Evolutionary conservation across 75 land plant genomes (phyloP).

Genomic region (Pinus albicaulis): DNA sequence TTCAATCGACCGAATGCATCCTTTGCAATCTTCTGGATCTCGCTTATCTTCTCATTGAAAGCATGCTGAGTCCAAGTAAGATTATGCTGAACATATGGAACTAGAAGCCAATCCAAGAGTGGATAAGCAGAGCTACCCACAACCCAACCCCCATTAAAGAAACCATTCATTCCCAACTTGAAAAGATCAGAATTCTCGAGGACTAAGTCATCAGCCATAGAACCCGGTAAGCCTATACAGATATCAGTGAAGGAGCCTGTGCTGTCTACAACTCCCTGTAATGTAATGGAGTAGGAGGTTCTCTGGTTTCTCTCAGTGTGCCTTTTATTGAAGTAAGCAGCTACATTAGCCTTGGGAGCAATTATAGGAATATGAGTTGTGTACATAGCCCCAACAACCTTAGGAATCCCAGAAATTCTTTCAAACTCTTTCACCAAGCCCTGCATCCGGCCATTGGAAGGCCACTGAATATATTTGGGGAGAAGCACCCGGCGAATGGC

Average conservation of each 20-base stretch:
- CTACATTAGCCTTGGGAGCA: slow-evolving; percentile 90
- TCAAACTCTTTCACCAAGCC: slow-evolving; percentile 62
- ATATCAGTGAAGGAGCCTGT: slow-evolving; percentile 85
- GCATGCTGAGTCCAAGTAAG: slow-evolving; percentile 93
- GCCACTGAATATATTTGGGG: slow-evolving; percentile 89
- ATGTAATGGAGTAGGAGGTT: slow-evolving; percentile 89
- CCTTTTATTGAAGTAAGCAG: slow-evolving; percentile 88
- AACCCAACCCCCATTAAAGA: slow-evolving; percentile 63
- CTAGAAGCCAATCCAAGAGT: slow-evolving; percentile 87
- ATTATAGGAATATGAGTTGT: slow-evolving; percentile 97
- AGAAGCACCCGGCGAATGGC: slow-evolving; percentile 86
- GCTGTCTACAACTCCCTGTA: slow-evolving; percentile 92
- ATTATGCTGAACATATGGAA: slow-evolving; percentile 82
- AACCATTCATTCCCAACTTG: slow-evolving; percentile 56
- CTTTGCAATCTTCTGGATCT: slow-evolving; percentile 55
- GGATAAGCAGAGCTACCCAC: slow-evolving; percentile 86
- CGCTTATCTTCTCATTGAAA: slow-evolving; percentile 81
- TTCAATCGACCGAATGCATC: slow-evolving; percentile 79
- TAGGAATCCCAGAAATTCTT: slow-evolving; percentile 74
- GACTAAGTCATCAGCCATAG: slow-evolving; percentile 87
- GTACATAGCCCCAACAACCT: slow-evolving; percentile 87
- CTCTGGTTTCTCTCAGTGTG: slow-evolving; percentile 96
- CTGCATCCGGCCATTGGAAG: slow-evolving; percentile 37
- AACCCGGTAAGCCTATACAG: slow-evolving; percentile 95
- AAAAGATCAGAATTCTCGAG: slow-evolving; percentile 76